These are phyloP conservation scores for Fusarium circinatum DNA, from an alignment of 2,329 filamentous ascomycete genomes.

Conservation along the genomic window DNA sequence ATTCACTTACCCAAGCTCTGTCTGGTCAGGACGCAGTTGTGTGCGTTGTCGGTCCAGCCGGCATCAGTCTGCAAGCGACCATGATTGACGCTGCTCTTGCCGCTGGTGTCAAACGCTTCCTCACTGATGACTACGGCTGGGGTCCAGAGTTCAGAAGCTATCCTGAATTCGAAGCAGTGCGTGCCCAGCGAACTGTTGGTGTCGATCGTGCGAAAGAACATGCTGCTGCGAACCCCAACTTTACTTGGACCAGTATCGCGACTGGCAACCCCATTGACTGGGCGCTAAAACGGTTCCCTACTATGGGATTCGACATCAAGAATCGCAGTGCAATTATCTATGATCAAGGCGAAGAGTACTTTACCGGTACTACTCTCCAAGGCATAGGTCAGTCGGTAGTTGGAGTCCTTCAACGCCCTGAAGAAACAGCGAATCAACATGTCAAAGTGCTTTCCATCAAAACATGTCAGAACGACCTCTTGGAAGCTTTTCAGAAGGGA, in stretches of 20 bases:
- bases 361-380: slow-evolving; percentile 20
- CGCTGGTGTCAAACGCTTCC: slow-evolving; percentile 27
- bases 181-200: slow-evolving; percentile 13
- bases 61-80: slow-evolving; percentile 13
- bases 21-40: slow-evolving; percentile 16
- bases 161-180: slow-evolving; percentile 23
- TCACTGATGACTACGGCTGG: slow-evolving; percentile 30
- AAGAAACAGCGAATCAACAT: slow-evolving; percentile 17
- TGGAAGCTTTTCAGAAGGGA: slow-evolving; percentile 6
- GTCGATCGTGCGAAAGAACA: slow-evolving; percentile 6
- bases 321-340: slow-evolving; percentile 9
- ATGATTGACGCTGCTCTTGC: slow-evolving; percentile 32
- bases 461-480: slow-evolving; percentile 20
- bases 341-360: slow-evolving; percentile 17
- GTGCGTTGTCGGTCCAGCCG: slow-evolving; percentile 22
- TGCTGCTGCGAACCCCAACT: slow-evolving; percentile 1
- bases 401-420: slow-evolving; percentile 16
- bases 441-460: slow-evolving; percentile 31
- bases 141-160: slow-evolving; percentile 21
- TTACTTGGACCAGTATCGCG: slow-evolving; percentile 27
- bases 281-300: slow-evolving; percentile 27
- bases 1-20: neutral
- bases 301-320: slow-evolving; percentile 23
- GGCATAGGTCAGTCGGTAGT: slow-evolving; percentile 31
- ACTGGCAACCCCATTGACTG: slow-evolving; percentile 30